phyloP scores from a whole-genome alignment of 192 early-diverging fungal species.

The Gamsiella multidivaricata region DNA sequence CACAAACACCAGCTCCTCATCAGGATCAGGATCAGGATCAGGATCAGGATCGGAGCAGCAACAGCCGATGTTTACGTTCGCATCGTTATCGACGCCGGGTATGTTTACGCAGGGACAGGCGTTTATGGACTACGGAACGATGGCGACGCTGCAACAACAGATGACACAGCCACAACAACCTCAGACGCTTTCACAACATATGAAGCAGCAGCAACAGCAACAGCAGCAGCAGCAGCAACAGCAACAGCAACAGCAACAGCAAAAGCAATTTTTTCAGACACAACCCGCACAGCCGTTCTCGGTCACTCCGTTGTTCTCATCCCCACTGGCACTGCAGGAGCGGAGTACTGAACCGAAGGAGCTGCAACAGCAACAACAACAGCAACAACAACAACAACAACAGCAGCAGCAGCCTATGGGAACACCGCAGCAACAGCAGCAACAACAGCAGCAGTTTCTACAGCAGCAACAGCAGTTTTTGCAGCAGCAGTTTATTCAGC shows the following conservation, averaged over 20 bases:
- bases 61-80: slow-evolving; percentile 20
- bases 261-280: slow-evolving; percentile 7
- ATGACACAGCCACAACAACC: slow-evolving; percentile 3
- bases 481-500: slow-evolving; percentile 46
- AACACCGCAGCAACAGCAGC: slow-evolving; percentile 3
- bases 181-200: slow-evolving; percentile 9
- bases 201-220: slow-evolving; percentile 17
- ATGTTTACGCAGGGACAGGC: slow-evolving; percentile 52
- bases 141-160: slow-evolving; percentile 10
- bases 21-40: neutral
- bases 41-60: neutral
- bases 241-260: slow-evolving; percentile 6
- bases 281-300: slow-evolving; percentile 35
- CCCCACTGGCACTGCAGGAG: slow-evolving; percentile 32
- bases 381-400: slow-evolving; percentile 10
- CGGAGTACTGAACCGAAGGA: slow-evolving; percentile 10
- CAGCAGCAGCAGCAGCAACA: slow-evolving; percentile 14
- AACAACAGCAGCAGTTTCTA: slow-evolving; percentile 15
- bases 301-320: slow-evolving; percentile 42
- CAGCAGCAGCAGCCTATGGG: neutral
- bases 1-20: neutral
- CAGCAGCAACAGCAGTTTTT: slow-evolving; percentile 29
- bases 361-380: slow-evolving; percentile 19
- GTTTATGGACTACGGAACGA: slow-evolving; percentile 26
- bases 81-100: slow-evolving; percentile 40